Base-by-base conservation (phyloP, 441 rosid species). In the Cnidoscolus chayamansa region DNA sequence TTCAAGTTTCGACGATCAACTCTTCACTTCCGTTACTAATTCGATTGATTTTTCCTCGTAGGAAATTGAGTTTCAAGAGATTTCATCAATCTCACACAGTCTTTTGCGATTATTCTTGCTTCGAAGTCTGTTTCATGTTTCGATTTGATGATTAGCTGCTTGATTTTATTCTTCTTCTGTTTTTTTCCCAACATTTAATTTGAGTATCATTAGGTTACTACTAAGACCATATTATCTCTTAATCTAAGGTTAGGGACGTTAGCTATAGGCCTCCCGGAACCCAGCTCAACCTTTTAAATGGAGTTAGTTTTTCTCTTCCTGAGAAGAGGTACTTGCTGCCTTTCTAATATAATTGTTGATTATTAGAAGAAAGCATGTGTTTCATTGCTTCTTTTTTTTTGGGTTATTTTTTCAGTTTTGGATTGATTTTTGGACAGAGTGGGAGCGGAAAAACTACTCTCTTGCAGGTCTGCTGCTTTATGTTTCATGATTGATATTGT, bases 371-470 rank as follows among this genome's bases (percentile, higher is more conserved):
- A 20, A 6, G 19, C 6, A 4, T 31, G 13, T 51, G n/a, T 69
- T 61, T 20, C 16, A 49, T 48, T n/a, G 2, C 1, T 54, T 71
- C 4, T 4, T 16, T 25, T 11, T 68, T 78, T 48, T 12, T 2
- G 55, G 45, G 63, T 57, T 17, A 72, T 66, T 70, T 61, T 65
- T 83, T 78, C 86, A 90, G 98, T 82, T 89, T 94, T 84, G 98
- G 98, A 68, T 86, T 94, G 85, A 82, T 94, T 70, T 92, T 89
- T 85, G 98, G 98, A 72, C 89, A 83, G 84, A 94, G 98, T 78
- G 97, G 98, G 81, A 92, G 97, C 57, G 98, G 98, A 31, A 94
- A 94, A 84, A 94, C 97, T 76, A 94, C 98, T 45, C 91, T 92
- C 30, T 79, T 94, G 83, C 97, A 90, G 96, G 97, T 92, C 55